Conservation (phyloP, 192 early-diverging fungal species). For the Rhizophagus prolifer region DNA sequence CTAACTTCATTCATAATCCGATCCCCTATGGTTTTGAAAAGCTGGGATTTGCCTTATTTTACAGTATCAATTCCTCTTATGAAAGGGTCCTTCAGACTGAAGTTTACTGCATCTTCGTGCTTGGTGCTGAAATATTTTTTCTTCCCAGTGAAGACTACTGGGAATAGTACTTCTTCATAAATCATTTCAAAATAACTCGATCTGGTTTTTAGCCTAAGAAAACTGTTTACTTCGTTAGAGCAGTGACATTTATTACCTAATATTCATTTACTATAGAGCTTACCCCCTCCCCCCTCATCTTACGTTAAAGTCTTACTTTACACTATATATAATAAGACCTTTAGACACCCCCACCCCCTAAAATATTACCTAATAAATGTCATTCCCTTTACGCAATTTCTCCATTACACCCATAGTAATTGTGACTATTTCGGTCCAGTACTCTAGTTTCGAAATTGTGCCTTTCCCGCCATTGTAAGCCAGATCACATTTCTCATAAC, state of each 20-base stretch:
- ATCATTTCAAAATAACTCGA: neutral
- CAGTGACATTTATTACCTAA: too few species aligned
- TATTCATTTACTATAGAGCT: too few species aligned
- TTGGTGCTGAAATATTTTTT: conserved; percentile 15
- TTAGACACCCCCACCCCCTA: too few species aligned
- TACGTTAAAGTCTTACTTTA: too few species aligned
- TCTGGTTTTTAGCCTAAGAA: neutral
- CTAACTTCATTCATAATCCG: conserved; percentile 5
- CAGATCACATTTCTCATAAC: conserved; percentile 16
- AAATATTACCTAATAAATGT: too few species aligned
- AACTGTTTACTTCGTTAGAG: neutral
- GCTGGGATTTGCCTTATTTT: neutral
- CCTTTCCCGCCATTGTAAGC: too few species aligned
- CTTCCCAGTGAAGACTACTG: neutral
- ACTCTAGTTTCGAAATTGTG: too few species aligned
- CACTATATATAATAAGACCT: too few species aligned
- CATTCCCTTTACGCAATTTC: neutral
- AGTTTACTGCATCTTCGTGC: neutral
- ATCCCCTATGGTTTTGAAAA: conserved; percentile 4
- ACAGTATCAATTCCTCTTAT: conserved; percentile 2
- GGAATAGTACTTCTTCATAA: conserved; percentile 14
- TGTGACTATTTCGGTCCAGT: neutral
- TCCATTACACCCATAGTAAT: conserved; percentile 14
- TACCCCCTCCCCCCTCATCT: too few species aligned
- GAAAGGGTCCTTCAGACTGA: neutral